Base-by-base conservation (phyloP, 1,284 basidiomycete genomes). In the Rhodotorula glutinis region DNA sequence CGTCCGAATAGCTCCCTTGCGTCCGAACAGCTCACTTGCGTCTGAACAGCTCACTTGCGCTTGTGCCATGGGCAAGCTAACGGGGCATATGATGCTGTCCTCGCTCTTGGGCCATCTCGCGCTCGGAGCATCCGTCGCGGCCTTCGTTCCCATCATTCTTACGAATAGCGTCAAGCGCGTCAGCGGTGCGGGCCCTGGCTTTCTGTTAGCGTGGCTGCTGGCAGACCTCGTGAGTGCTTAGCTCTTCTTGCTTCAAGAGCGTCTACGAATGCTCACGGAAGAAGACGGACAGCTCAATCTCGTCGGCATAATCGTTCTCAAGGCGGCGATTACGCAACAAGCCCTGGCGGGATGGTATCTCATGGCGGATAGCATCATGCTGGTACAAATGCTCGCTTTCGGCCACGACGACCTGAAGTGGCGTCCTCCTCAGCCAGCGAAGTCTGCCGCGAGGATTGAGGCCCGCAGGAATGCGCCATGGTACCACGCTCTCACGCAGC, bases 141-240 rank as follows among this genome's bases (percentile, higher is more conserved):
- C 58, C 1, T 65, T 65, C 54, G 17, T 65, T 2, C 63, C 63
- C 0, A 30, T 60, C 10, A 56, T 65, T 25, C 43, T 58, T 3
- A 38, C 7, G 4, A 63, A 63, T 25, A 56, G 56, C 13, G 62
- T 57, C 19, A 53, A 41, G 16, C 62, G 62, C 3, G 16, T 41
- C 1, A 54, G 38, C 25, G 56, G 57, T 3, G 58, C 56, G 2
- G 53, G 53, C 1, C 57, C 57, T 1, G 19, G 40, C 10, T 65
- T 65, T 53, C 38, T 65, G 7, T 17, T 7, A 9, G 27, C n/a
- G 17, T 65, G 63, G 63, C n/a, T 65, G 2, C 2, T 23, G 7
- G 63, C 23, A 2, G 57, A 58, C n/a, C 23, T 38, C 2, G 46
- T 57, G 14, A 17, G 44, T 29, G 27, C 7, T 13, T 23, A 29